Conservation (phyloP, 192 early-diverging fungal species). For the Backusella circina region DNA sequence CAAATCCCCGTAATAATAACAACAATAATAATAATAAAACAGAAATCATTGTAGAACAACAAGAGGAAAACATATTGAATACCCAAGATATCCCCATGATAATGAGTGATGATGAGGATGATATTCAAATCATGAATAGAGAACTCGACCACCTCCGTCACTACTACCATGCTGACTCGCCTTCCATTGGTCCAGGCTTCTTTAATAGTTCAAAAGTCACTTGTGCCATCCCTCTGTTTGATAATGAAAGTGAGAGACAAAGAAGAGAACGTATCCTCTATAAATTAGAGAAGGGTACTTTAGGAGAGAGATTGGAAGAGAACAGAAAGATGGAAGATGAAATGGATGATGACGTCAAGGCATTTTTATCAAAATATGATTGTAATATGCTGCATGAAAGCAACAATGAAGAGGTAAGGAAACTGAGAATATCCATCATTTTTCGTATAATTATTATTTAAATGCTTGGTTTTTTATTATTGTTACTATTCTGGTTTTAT, state of each 20-base stretch:
- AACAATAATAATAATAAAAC: background rate
- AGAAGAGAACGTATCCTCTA: background rate
- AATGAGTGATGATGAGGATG: background rate
- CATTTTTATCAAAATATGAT: background rate
- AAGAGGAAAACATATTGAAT: background rate
- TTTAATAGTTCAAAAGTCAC: background rate
- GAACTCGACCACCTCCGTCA: background rate
- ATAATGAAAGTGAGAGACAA: background rate
- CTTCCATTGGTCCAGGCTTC: background rate
- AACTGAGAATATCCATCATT: background rate
- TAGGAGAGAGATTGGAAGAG: background rate
- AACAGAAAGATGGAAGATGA: background rate
- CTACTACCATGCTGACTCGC: background rate
- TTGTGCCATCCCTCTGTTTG: background rate
- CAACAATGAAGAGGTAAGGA: background rate
- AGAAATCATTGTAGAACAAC: too few relatives aligned
- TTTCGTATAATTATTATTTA: background rate
- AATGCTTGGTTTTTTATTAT: background rate
- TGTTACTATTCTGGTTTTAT: background rate
- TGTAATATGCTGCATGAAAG: background rate
- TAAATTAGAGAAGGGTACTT: conserved; percentile 1
- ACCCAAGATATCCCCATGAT: background rate
- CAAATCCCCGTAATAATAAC: conserved; percentile 8
- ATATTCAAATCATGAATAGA: background rate
- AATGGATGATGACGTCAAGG: background rate